Base-by-base conservation (phyloP, 208 protist genomes). In the Trypanosoma boissoni region DNA sequence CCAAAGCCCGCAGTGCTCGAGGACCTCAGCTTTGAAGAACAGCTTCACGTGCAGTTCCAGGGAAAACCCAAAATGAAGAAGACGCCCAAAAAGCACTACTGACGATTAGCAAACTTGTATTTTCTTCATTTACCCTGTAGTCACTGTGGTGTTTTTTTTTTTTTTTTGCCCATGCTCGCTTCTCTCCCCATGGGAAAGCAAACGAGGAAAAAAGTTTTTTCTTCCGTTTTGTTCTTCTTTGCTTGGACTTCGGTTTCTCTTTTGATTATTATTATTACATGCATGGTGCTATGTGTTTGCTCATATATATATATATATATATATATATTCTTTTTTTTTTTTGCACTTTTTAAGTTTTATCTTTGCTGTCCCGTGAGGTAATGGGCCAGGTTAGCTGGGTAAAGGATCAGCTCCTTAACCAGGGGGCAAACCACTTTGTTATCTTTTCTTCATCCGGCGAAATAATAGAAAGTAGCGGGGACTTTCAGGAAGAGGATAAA, bases 21-120 rank as follows among this genome's bases (percentile, higher is more conserved):
- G 55, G 85, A 92, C n/a, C 69, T 92, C 18, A 92, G 86, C 48
- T 94, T 96, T 43, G 89, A 95, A 51, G 89, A 95, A 66, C 75
- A 95, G 50, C 58, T 94, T 9, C 83, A 92, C 52, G 83, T 90
- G n/a, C 86, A 93, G 39, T 91, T 94, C 57, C 84, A 91, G 46
- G 66, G 64, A 3, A 88, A 89, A 56, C 85, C 86, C 12, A 91
- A 96, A 58, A 92, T 93, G 84, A 79, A 84, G 31, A 94, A 91
- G 46, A 94, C 80, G 7, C 84, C 84, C 1, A 96, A 96, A 56
- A 94, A 96, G 48, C 79, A 94, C 46, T 92, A 83, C 43, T 94
- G 43, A 62, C n/a, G 43, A 41, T 42, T 20, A 18, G 18, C 21
- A 14, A 26, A 9, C 12, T 20, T 21, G n/a, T 43, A n/a, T 49